Evolutionary conservation across 768 basidiomycete genomes (phyloP).

Genomic region (Coprinopsis marcescibilis): DNA sequence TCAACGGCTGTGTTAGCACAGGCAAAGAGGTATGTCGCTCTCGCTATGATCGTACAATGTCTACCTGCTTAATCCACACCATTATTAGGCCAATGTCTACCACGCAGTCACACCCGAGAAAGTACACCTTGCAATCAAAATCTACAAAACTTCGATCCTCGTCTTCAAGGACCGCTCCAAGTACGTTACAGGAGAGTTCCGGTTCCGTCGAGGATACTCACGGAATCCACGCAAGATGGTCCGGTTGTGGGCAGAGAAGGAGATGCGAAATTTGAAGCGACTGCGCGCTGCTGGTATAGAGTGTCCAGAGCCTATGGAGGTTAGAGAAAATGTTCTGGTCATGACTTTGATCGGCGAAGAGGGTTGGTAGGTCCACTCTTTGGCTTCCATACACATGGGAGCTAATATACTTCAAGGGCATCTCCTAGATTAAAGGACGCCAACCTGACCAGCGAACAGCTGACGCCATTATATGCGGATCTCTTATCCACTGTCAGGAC

Average conservation of each 20-base stretch:
- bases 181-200: constrained; percentile 92
- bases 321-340: constrained; percentile 93
- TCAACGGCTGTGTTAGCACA: constrained; percentile 95
- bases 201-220: constrained; percentile 89
- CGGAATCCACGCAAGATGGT: constrained; percentile 99
- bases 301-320: constrained; percentile 87
- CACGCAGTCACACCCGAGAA: constrained; percentile 62
- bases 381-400: constrained; percentile 13
- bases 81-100: constrained; percentile 87
- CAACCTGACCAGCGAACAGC: constrained; percentile 36
- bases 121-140: constrained; percentile 84
- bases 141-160: constrained; percentile 97
- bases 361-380: constrained; percentile 58
- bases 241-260: constrained; percentile 97
- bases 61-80: constrained; percentile 7
- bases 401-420: constrained; percentile 48
- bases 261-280: constrained; percentile 92
- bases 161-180: constrained; percentile 97
- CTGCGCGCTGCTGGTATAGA: constrained; percentile 76
- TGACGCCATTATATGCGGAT: constrained; percentile 66
- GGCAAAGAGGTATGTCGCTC: constrained; percentile 80
- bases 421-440: constrained; percentile 95
- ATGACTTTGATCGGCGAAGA: constrained; percentile 88
- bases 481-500: constrained; percentile 72
- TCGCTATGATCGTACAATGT: constrained; percentile 1